Evolutionary conservation across 2,329 filamentous ascomycete genomes (phyloP), one percentile per base, ranked within the genome.

Genomic region (Exophiala aquamarina): DNA sequence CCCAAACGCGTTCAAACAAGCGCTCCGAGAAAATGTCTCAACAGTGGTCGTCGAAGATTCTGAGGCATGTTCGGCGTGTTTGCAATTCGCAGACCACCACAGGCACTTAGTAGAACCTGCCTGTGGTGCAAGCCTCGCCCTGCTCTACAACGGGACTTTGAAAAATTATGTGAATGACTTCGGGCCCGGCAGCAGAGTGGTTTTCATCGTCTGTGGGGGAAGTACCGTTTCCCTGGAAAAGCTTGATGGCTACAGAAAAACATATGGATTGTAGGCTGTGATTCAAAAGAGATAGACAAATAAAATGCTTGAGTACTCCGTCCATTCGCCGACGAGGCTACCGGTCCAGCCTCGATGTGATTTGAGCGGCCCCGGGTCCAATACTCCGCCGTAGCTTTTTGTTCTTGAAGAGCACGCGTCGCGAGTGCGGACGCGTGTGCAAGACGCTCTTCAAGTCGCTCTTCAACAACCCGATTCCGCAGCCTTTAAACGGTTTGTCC

Each of bases 141-240:
- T 57, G 19, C 51, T 52, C 9, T 59, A 60, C 41, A 52, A 56
- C 20, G 53, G 44, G 10, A 33, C 50, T 13, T 23, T 61, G 33
- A 56, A 50, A 31, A 37, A 43, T 11, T 54, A 49, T 19, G 28
- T 59, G 7, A 49, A 45, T 18, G 42, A 33, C 17, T 49, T 56
- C 20, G 2, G 17, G 2, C 47, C 52, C 0, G 70, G 78, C 47
- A 86, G 82, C 63, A 88, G 87, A 55, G 79, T 96, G 4, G 89
- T 96, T 2, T 73, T 96, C 43, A 76, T 95, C 18, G 82, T 96
- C 5, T 97, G 92, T 62, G 92, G 92, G 35, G 87, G 87, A 3
- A 83, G 78, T 17, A 82, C 82, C 63, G 78, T 88, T 28, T 81
- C 78, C 2, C 64, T 85, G 49, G 76, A 79, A 28, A 76, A 83